Percentiles rank a stretch among this genome's conserved stretches.
phyloP scores from a whole-genome alignment of 257 asterid genomes.

The Solanum appendiculatum region DNA sequence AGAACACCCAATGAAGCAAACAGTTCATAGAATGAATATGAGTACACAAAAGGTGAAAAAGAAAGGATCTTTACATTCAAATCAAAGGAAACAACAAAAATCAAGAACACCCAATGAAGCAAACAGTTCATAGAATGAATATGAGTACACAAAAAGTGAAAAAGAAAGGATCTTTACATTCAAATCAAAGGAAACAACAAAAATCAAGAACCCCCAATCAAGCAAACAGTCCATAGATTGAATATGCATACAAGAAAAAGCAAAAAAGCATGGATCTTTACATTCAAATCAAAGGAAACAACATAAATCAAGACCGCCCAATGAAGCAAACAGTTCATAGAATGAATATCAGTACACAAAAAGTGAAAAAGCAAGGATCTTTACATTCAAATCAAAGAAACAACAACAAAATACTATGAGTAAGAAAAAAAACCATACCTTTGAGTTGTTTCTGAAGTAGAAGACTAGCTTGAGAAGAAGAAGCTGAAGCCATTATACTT shows the following conservation, averaged over 20 bases:
- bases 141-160: neutral
- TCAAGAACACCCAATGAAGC: neutral
- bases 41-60: neutral
- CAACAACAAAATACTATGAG: neutral
- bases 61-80: neutral
- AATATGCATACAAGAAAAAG: neutral
- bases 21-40: neutral
- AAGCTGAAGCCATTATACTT: slow-evolving; percentile 56
- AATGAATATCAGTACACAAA: neutral
- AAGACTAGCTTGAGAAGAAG: slow-evolving; percentile 85
- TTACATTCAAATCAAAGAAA: neutral
- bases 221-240: neutral
- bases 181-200: neutral
- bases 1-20: neutral
- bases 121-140: neutral
- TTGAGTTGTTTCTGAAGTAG: slow-evolving; percentile 93
- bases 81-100: neutral
- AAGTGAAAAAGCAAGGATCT: neutral
- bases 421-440: slow-evolving; percentile 23
- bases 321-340: neutral
- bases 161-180: neutral
- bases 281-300: neutral
- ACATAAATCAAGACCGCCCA: neutral
- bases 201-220: neutral
- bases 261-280: neutral